Base-by-base conservation (phyloP, 345 rosid species). In the Eucalyptus erythrocorys region DNA sequence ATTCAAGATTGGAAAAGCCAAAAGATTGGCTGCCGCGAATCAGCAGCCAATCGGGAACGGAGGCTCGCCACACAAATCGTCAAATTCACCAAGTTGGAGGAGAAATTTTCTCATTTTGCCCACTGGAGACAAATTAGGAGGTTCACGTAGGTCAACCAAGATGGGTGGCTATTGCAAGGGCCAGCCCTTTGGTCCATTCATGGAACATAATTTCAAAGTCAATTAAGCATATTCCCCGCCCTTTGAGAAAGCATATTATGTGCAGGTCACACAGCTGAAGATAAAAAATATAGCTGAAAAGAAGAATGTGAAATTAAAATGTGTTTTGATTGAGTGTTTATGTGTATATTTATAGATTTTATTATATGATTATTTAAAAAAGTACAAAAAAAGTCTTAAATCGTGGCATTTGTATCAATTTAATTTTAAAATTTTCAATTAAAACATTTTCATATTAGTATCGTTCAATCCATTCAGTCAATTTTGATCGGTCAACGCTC, bases 401-500 rank as follows among this genome's bases (percentile, higher is more conserved):
- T 51, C 0, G 2, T 51, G 26, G 21, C 1, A 8, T 8, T 3
- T 8, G 0, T 21, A 51, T 51, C 0, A 21, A 21, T 51, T 51
- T 0, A 0, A 5, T 51, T 21, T 51, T 51, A 21, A 51, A 51
- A 1, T 19, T 51, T 51, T 51, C 4, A 21, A 51, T 51, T 51
- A 8, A 51, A 51, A 21, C 0, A 7, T 51, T 51, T 51, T 51
- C 0, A 21, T 21, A 8, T 51, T 1, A 0, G 1, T 51, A 51
- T 51, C 1, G 8, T 51, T 51, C 1, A 21, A 1, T 19, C 26
- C 0, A 51, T 51, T 1, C 0, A 21, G 2, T 2, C 10, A 3
- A 51, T 21, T 51, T 51, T 51, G 10, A 8, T 51, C 2, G 4
- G 2, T 51, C 0, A 5, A 7, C 1, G 10, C 5, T 51, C 10